Percentiles rank a stretch among this genome's conserved stretches.
Evolutionary conservation across 2,329 filamentous ascomycete genomes (phyloP).

Genomic region (Polychaeton citri): DNA sequence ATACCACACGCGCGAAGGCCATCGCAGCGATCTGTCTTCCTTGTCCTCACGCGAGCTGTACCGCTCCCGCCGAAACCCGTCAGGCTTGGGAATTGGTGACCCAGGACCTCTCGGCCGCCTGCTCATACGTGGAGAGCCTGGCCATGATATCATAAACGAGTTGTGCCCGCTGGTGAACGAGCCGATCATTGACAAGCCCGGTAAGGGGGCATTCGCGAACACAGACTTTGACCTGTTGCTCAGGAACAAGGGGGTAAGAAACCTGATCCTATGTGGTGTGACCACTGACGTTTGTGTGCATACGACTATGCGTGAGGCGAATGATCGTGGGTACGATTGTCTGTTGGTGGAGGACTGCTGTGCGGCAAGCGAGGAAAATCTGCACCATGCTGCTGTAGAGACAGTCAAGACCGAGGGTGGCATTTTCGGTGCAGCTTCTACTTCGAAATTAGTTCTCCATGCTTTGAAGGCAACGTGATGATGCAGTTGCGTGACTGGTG

Average conservation of each 20-base stretch:
- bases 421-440: slow-evolving; percentile 14
- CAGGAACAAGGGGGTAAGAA: slow-evolving; percentile 37
- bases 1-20: slow-evolving; percentile 40
- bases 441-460: slow-evolving; percentile 6
- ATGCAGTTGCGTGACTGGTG: too few species aligned
- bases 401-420: slow-evolving; percentile 31
- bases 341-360: slow-evolving; percentile 37
- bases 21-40: slow-evolving; percentile 43
- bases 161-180: slow-evolving; percentile 35
- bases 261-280: slow-evolving; percentile 40
- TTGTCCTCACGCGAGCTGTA: slow-evolving; percentile 41
- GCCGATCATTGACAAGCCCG: slow-evolving; percentile 42
- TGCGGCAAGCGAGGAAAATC: slow-evolving; percentile 26
- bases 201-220: slow-evolving; percentile 39
- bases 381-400: slow-evolving; percentile 29
- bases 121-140: slow-evolving; percentile 43
- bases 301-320: slow-evolving; percentile 43
- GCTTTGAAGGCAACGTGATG: slow-evolving; percentile 1
- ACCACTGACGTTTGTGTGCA: slow-evolving; percentile 45
- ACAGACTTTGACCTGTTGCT: slow-evolving; percentile 42
- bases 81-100: slow-evolving; percentile 38
- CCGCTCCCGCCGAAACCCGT: slow-evolving; percentile 39
- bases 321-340: slow-evolving; percentile 42
- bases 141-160: slow-evolving; percentile 45
- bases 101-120: slow-evolving; percentile 44